Conservation (phyloP, 371 early-diverging fungal genomes). For the Rhizomucor pusillus region DNA sequence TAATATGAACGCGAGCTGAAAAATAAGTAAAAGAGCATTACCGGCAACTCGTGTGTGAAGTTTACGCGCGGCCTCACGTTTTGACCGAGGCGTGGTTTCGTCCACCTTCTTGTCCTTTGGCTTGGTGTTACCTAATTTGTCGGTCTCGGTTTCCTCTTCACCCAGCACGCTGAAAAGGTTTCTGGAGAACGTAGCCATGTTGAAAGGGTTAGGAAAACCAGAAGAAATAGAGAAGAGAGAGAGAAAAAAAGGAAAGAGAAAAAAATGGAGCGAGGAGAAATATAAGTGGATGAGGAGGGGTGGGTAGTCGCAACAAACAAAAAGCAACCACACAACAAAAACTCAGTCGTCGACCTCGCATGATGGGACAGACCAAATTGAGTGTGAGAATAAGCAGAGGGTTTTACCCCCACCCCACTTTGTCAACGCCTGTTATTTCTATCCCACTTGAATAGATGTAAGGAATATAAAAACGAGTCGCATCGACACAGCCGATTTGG, state of each 20-base stretch:
- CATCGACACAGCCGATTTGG: no score
- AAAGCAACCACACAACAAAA: neutral
- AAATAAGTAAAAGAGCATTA: neutral
- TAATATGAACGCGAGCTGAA: neutral
- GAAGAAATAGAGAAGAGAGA: conserved; percentile 4
- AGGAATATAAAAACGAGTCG: no score
- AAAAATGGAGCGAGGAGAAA: neutral
- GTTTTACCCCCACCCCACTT: no score
- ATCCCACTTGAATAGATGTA: no score
- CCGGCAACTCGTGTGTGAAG: conserved; percentile 9
- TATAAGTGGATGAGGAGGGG: neutral
- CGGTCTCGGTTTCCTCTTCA: conserved; percentile 37
- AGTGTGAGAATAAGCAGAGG: no score
- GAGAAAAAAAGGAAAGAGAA: conserved; percentile 6
- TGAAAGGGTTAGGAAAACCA: conserved; percentile 6
- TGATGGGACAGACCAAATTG: no score
- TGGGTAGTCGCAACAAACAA: neutral
- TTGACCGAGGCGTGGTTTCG: conserved; percentile 2
- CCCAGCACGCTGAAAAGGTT: conserved; percentile 38
- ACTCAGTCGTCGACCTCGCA: no score
- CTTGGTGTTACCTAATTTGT: conserved; percentile 40
- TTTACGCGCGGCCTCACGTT: conserved; percentile 10
- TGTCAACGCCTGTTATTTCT: no score
- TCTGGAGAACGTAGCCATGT: conserved; percentile 27
- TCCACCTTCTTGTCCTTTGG: conserved; percentile 16